Percentiles rank a stretch among this genome's conserved stretches.
Evolutionary conservation across 2,329 filamentous ascomycete species (phyloP).

Genomic region (Trichoderma cornu-damae): DNA sequence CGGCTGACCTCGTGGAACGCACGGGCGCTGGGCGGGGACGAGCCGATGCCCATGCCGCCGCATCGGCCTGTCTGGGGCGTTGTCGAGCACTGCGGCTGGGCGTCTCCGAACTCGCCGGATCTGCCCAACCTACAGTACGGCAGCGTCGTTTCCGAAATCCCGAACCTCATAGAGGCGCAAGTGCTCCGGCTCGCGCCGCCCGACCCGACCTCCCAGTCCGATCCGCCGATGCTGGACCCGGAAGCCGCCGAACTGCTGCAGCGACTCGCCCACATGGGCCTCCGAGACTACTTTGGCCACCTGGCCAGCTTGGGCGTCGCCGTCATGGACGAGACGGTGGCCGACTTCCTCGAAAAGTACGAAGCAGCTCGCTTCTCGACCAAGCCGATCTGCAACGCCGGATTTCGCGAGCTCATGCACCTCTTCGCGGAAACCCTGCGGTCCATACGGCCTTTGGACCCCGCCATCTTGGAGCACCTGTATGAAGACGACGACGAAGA

Average conservation of each 20-base stretch:
- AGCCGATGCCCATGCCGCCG: constrained; percentile 45
- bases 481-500: constrained; percentile 25
- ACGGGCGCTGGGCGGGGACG: constrained; percentile 32
- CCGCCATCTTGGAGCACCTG: constrained; percentile 42
- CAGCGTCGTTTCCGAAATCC: constrained; percentile 75
- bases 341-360: constrained; percentile 68
- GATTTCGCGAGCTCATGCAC: constrained; percentile 76
- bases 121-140: constrained; percentile 78
- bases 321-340: constrained; percentile 39
- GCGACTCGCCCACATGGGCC: constrained; percentile 62
- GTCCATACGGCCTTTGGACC: constrained; percentile 63
- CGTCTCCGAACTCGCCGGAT: constrained; percentile 68
- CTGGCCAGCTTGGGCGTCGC: constrained; percentile 63
- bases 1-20: not conserved
- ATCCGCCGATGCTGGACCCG: constrained; percentile 52
- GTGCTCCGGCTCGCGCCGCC: constrained; percentile 77
- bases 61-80: constrained; percentile 65
- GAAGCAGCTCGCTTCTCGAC: constrained; percentile 81
- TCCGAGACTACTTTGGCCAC: constrained; percentile 73
- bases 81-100: constrained; percentile 87
- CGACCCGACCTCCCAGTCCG: constrained; percentile 36
- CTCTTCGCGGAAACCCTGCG: constrained; percentile 76
- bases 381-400: constrained; percentile 58
- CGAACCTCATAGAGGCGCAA: constrained; percentile 86
- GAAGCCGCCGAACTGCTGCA: constrained; percentile 67